Base-by-base conservation (phyloP, 352 stramenopile genomes). In the Phytophthora pini region DNA sequence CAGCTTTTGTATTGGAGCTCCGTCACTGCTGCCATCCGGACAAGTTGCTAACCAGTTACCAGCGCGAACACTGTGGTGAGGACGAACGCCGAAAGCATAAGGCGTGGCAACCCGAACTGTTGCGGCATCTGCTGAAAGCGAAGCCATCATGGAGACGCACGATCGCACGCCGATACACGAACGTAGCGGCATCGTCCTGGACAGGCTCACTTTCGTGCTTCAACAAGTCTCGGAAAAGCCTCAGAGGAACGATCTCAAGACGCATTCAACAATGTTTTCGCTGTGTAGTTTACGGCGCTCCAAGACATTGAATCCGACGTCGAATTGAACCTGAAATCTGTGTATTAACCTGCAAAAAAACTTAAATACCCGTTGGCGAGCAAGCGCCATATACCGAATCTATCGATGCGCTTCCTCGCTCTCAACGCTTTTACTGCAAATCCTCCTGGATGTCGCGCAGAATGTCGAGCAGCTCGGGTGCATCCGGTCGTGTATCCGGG, bases 401-500 rank as follows among this genome's bases (percentile, higher is more conserved):
- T 56, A 49, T 41, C 50, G 29, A 59, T 44, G 55, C 34, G 26
- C 46, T 56, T 67, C 29, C 52, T 64, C 50, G 32, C 60, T 56
- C 38, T 43, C 49, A 50, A 45, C 55, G 64, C 55, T 54, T 61
- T 58, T 68, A 80, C 59, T 65, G 55, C 52, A 80, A 70, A 56
- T 74, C 68, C 17, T 80, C 64, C 31, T 74, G 63, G 40, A 80
- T 72, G 15, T 58, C 43, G 26, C 56, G 68, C n/a, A 80, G 31
- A 29, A 72, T 62, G 26, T 63, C 22, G 10, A 77, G 56, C 47
- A 80, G 59, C 64, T 77, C 68, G 13, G 56, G 41, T 12, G 87
- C 87, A 44, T 84, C 74, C 22, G 87, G 87, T 20, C 87, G 85
- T 24, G 65, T 69, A 54, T 88, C 74, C 46, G 87, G 85, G 40